Base-by-base conservation (phyloP, 2,329 filamentous ascomycete species). In the Cercospora beticola region DNA sequence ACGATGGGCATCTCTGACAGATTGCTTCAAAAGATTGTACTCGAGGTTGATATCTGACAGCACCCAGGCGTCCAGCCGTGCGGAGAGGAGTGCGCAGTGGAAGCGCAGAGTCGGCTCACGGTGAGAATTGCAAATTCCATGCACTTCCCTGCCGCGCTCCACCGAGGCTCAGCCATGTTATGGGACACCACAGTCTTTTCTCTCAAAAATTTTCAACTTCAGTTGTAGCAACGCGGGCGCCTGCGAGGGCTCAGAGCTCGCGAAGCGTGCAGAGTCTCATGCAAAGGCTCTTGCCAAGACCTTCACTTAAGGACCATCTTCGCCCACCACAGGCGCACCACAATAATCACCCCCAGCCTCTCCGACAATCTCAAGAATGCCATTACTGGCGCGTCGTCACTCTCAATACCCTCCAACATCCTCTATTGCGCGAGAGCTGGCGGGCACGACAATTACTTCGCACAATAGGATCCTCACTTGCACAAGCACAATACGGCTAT, bases 401-500 rank as follows among this genome's bases (percentile, higher is more conserved):
- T 6, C 14, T 8, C 2, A 23, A 3, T 18, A 9, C 18, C 28
- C 28, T 36, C n/a, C 16, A 30, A 14, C 1, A 14, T 4, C 2
- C 31, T n/a, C 56, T 23, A 59, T 36, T 18, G 56, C 30, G 31
- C 16, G 31, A 23, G 31, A 31, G 16, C 56, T 30, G 7, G 23
- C 21, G 23, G 49, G 3, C 56, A 36, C 31, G 56, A 59, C 56
- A 59, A 59, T 59, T n/a, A 36, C n/a, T 6, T 12, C 31, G 56
- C n/a, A 59, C 56, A 59, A 59, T 59, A 59, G 16, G n/a, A 59
- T 36, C 16, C n/a, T 31, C 56, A 59, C 56, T 10, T 59, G 56
- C 31, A 58, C 56, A 16, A 18, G 28, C 56, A 58, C 56, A 59
- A 59, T 59, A 21, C n/a, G 4, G 18, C 30, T 36, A 59, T 59